Percentiles rank a stretch among this genome's conserved stretches.
Evolutionary conservation across 1,139 yeast species (phyloP).

Genomic region (Yamadazyma mexicana): DNA sequence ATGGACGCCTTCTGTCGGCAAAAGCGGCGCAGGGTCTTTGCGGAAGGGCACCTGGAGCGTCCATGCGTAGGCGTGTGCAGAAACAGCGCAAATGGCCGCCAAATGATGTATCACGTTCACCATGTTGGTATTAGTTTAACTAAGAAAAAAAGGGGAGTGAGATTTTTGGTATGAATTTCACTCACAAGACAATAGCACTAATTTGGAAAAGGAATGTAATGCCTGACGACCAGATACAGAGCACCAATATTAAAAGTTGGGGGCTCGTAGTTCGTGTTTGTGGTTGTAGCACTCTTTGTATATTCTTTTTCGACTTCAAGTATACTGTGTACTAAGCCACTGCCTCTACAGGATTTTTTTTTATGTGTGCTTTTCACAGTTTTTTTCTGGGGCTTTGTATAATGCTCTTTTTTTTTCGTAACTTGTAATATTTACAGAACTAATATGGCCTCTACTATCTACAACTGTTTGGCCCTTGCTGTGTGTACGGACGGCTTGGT

Average conservation of each 20-base stretch:
- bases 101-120: not conserved
- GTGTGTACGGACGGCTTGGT: constrained; percentile 8
- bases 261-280: too few species aligned
- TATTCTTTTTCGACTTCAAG: too few species aligned
- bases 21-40: not conserved
- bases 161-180: not conserved
- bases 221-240: not conserved
- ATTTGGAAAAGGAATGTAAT: too few species aligned
- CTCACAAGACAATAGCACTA: not conserved
- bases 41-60: not conserved
- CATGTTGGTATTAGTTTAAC: not conserved
- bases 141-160: not conserved
- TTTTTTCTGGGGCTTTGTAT: too few species aligned
- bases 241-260: too few species aligned
- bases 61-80: not conserved
- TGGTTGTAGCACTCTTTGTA: too few species aligned
- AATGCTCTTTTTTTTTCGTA: too few species aligned
- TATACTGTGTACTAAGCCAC: too few species aligned
- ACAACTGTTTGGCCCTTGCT: not conserved
- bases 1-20: constrained; percentile 11
- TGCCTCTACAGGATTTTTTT: too few species aligned
- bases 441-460: too few species aligned
- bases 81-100: not conserved
- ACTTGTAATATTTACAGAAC: too few species aligned
- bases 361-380: too few species aligned